phyloP scores from a whole-genome alignment of 2,329 filamentous ascomycete species.

The Penicillium sp. region DNA sequence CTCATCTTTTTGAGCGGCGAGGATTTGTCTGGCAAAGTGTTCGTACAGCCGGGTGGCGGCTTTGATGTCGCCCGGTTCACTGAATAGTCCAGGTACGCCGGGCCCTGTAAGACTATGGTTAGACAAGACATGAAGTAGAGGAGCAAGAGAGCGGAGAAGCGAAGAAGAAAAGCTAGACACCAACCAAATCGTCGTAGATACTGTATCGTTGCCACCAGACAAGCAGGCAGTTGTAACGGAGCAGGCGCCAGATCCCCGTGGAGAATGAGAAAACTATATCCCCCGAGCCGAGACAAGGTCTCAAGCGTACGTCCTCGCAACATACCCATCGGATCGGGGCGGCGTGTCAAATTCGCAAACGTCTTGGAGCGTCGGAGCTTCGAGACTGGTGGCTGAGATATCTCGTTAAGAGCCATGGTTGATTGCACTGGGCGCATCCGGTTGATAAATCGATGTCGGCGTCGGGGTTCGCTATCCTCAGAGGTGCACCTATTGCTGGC shows the following conservation, averaged over 20 bases:
- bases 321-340: conserved; percentile 27
- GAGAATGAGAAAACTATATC: conserved; percentile 36
- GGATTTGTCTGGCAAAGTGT: conserved; percentile 37
- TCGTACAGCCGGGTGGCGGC: conserved; percentile 36
- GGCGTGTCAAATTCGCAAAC: conserved; percentile 29
- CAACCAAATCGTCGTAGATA: conserved; percentile 28
- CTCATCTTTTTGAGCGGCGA: conserved; percentile 33
- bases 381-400: conserved; percentile 11
- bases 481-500: conserved; percentile 1
- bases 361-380: conserved; percentile 39
- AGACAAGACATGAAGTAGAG: conserved; percentile 8
- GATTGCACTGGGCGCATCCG: conserved; percentile 36
- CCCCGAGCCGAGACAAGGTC: conserved; percentile 41
- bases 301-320: conserved; percentile 37
- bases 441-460: conserved; percentile 21
- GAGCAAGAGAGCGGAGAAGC: too few relatives aligned
- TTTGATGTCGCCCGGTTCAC: conserved; percentile 32
- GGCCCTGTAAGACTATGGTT: conserved; percentile 17
- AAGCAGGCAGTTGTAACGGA: conserved; percentile 38
- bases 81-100: conserved; percentile 31
- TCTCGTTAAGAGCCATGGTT: conserved; percentile 23
- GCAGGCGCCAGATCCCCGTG: conserved; percentile 36
- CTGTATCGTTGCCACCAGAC: conserved; percentile 38
- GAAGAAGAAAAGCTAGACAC: conserved; percentile 1
- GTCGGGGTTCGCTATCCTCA: conserved; percentile 9